Base-by-base conservation (phyloP, 1,284 basidiomycete species). In the Chiua sp. region DNA sequence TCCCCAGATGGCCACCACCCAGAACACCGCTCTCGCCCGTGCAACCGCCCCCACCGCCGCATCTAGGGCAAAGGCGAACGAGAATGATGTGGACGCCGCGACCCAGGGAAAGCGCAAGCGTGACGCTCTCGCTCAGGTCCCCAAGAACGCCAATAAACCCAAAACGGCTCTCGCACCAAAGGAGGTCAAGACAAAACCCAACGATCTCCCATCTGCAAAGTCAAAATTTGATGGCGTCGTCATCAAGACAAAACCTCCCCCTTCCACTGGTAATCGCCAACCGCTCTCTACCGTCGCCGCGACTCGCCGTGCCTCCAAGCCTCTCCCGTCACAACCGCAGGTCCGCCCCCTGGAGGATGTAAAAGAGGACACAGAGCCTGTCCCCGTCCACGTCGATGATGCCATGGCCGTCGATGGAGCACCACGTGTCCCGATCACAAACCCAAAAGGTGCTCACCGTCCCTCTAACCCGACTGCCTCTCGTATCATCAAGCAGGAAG, bases 111-210 rank as follows among this genome's bases (percentile, higher is more conserved):
- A 92, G 76, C 82, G 89, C 62, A 92, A 92, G 73, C 86, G 91
- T 53, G 88, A 90, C 59, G 88, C 88, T 5, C 78, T 91, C 33
- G 87, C 86, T 35, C 90, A 91, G 72, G 85, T 90, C 28, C 81
- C 86, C 6, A 77, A 80, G 53, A 76, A 82, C 23, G 77, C 81
- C 32, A 79, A 79, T 61, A 83, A 83, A 71, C 75, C 82, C 65
- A 80, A 80, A 65, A 63, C 68, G 56, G 62, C 63, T 18, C 70
- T 68, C 5, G 70, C 68, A 5, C 64, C 67, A 16, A 72, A 69
- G 56, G 70, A 71, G 7, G 55, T 56, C 44, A 87, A 85, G 73
- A 78, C 74, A 33, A 84, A 82, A 66, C 73, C 65, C 55, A 80
- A 80, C 69, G 80, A 81, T 59, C 74, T 69, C 28, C 64, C 68